These are phyloP conservation scores for Colletotrichum nymphaeae DNA, from an alignment of 2,329 filamentous ascomycete genomes.

Conservation along the genomic window DNA sequence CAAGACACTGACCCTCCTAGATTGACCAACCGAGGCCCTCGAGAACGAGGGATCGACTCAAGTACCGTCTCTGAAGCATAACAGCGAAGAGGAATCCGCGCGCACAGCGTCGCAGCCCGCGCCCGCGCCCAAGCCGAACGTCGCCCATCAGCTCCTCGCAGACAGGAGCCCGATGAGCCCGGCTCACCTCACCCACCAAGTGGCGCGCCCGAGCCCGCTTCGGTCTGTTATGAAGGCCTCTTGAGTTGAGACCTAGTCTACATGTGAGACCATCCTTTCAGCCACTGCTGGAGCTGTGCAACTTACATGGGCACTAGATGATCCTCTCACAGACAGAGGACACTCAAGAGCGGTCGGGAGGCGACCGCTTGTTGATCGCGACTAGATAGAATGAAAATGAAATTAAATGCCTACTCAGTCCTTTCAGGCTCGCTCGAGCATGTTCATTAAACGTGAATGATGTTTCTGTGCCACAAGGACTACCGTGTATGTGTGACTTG, in stretches of 20 bases:
- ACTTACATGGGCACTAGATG: slow-evolving; percentile 8
- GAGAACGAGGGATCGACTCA: slow-evolving; percentile 87
- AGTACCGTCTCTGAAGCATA: slow-evolving; percentile 55
- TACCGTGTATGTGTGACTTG: neutral
- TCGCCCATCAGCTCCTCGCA: slow-evolving; percentile 59
- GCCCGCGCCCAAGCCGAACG: slow-evolving; percentile 51
- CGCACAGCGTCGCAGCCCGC: slow-evolving; percentile 46
- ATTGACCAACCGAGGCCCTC: slow-evolving; percentile 94
- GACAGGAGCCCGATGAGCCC: slow-evolving; percentile 58
- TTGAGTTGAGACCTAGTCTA: slow-evolving; percentile 55
- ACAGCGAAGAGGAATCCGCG: slow-evolving; percentile 44
- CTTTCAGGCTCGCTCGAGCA: neutral
- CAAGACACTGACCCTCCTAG: slow-evolving; percentile 51
- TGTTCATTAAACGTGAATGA: neutral
- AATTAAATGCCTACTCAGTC: slow-evolving; percentile 30
- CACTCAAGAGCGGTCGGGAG: slow-evolving; percentile 32
- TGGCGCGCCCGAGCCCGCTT: slow-evolving; percentile 74
- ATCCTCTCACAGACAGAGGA: slow-evolving; percentile 30
- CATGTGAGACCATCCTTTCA: slow-evolving; percentile 20
- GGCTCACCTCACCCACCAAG: slow-evolving; percentile 57
- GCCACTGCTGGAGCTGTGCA: neutral
- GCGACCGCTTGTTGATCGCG: slow-evolving; percentile 30
- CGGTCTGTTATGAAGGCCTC: slow-evolving; percentile 74
- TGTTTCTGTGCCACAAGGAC: neutral
- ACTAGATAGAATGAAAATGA: slow-evolving; percentile 35